Conservation (phyloP, 148 eudicot genomes). For the Polygonum maritimum region DNA sequence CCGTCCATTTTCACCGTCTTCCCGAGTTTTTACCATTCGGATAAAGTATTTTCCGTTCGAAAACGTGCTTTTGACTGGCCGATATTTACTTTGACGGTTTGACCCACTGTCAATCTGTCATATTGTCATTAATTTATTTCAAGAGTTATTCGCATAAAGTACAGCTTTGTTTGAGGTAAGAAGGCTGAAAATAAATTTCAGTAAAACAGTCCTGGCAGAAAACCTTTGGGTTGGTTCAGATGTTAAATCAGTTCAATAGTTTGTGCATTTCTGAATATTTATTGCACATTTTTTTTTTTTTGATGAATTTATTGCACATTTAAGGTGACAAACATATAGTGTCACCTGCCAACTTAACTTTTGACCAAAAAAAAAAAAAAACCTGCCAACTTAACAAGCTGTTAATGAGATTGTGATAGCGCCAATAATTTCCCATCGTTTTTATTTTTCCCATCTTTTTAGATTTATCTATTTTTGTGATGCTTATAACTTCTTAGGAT, state of each 20-base stretch:
- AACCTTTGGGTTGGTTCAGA: background rate
- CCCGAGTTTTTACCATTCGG: too few species aligned
- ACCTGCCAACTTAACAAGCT: background rate
- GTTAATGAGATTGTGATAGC: background rate
- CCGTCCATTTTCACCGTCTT: background rate
- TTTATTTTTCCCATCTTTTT: background rate
- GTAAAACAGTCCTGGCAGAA: background rate
- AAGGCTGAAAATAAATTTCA: background rate
- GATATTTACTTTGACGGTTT: too few species aligned
- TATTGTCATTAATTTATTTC: too few species aligned
- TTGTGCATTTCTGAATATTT: background rate
- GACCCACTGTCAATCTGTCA: too few species aligned
- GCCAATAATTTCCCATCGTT: background rate
- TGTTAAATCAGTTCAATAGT: background rate
- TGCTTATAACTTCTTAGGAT: background rate
- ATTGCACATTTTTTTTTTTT: background rate
- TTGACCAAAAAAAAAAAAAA: too few species aligned
- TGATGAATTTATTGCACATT: background rate
- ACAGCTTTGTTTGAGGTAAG: too few species aligned
- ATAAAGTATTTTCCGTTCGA: too few species aligned
- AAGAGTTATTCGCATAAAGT: too few species aligned
- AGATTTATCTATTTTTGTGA: background rate
- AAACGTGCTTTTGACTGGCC: too few species aligned
- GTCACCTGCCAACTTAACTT: conserved; percentile 1
- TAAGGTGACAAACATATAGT: background rate